Base-by-base conservation (phyloP, 2,329 filamentous ascomycete genomes). In the Raffaelea arxii region DNA sequence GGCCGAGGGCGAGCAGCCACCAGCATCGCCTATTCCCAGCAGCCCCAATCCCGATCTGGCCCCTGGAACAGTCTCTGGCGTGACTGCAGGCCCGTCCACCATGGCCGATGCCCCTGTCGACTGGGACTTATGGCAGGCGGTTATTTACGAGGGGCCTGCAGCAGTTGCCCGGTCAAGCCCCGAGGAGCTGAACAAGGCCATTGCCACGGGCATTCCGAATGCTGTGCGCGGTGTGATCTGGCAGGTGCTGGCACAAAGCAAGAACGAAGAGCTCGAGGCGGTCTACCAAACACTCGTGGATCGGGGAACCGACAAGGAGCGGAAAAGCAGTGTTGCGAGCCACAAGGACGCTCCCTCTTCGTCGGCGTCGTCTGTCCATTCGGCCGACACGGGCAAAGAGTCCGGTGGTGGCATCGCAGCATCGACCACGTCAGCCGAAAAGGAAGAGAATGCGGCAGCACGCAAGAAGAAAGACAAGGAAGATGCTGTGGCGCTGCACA, bases 221-320 rank as follows among this genome's bases (percentile, higher is more conserved):
- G 91, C 90, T 3, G 95, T 98, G 51, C 82, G 92, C 49, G 94
- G 92, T n/a, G 92, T 98, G 3, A 90, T 98, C 43, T 98, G 92
- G 92, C 92, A 98, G 65, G 91, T 97, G 7, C 70, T 98, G 51
- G 89, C 92, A 4, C 88, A 95, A 60, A 96, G 90, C 67, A 94
- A 95, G 65, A 94, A 88, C 56, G 84, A 91, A 50, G 88, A 94
- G 39, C 69, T 98, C 18, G 92, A 98, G 64, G 67, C 73, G 16
- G 77, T 89, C n/a, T 98, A 97, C 66, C 78, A 76, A 53, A 89
- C 94, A 50, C 74, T 98, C 10, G 76, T 86, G 25, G 76, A 75
- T 42, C 78, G 86, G 49, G 90, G 90, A 22, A 90, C 87, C 3
- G 86, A 90, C 49, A 88, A 87, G 63, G 74, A 84, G 52, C 68